Percentiles rank a stretch among this genome's conserved stretches.
These are phyloP conservation scores for Eucalyptus tenuipes DNA, from an alignment of 345 rosid species.

Conservation along the genomic window DNA sequence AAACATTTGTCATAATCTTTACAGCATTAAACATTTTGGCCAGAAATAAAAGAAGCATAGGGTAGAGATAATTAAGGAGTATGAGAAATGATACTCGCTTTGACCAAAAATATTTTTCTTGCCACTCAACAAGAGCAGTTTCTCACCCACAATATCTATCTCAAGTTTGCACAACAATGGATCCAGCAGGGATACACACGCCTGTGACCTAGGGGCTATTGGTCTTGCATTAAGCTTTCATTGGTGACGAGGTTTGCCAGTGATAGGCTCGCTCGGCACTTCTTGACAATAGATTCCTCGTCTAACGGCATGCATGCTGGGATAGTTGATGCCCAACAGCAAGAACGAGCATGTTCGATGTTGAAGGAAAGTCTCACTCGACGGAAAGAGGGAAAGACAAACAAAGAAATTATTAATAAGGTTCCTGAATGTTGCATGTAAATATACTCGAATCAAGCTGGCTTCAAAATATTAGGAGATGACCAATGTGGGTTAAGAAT, in stretches of 20 bases:
- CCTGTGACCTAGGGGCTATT: neutral
- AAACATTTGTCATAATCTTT: neutral
- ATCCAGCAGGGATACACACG: neutral
- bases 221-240: neutral
- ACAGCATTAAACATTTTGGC: neutral
- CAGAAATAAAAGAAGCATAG: neutral
- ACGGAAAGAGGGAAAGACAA: neutral
- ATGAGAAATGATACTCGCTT: neutral
- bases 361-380: neutral
- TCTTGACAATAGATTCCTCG: neutral
- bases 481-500: neutral
- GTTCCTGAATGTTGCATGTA: neutral
- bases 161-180: neutral
- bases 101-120: neutral
- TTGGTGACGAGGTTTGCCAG: neutral
- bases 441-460: neutral
- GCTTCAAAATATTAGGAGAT: neutral
- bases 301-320: neutral
- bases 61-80: neutral
- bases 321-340: neutral
- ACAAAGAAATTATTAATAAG: neutral
- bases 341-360: neutral
- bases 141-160: neutral
- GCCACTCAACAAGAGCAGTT: neutral
- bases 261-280: neutral